Evolutionary conservation across 805 yeast species (phyloP), one percentile per base, ranked within the genome.

Genomic region (Yamadazyma kitorensis): DNA sequence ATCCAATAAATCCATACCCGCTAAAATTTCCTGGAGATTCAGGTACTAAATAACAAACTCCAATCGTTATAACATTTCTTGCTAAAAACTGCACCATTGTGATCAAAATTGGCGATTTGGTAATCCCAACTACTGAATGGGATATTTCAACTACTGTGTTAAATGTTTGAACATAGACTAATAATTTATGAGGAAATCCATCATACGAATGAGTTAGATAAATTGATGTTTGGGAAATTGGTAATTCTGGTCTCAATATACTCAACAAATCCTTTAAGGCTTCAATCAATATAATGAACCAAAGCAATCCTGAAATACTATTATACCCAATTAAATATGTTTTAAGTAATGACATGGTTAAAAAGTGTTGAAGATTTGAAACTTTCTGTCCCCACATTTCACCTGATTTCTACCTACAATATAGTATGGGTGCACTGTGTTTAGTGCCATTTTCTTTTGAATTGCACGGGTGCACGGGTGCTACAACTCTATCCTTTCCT

Each of bases 71-170:
- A 16, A 51, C 36, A 24, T 50, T 41, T 17, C 67, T 45, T 4
- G 65, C 64, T 21, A 49, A 39, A 19, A 55, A 52, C 40, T 61
- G 67, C 5, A 60, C 41, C 4, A 49, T 19, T 15, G 51, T 27
- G 17, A 61, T 46, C 11, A 48, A 33, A 4, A 59, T 30, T 2
- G 63, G 59, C 3, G 63, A 51, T 7, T 48, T 50, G 27, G 59
- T 61, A 6, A 58, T 20, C 1, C 65, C 64, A 2, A 43, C 1
- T 4, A 48, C n/a, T 3, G 57, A 31, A 36, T 61, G 55, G 10
- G 29, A 8, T 8, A 51, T 38, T 33, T 61, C 67, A 5, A 51
- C 27, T 1, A 45, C 27, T 3, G 62, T 55, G 30, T 58, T 60
- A 30, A 53, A 40, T 10, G 41, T 7, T 32, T 61, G 66, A 12